Percentiles rank a stretch among this genome's conserved stretches.
phyloP scores from a whole-genome alignment of 2,329 filamentous ascomycete species.

The Colletotrichum kahawae region DNA sequence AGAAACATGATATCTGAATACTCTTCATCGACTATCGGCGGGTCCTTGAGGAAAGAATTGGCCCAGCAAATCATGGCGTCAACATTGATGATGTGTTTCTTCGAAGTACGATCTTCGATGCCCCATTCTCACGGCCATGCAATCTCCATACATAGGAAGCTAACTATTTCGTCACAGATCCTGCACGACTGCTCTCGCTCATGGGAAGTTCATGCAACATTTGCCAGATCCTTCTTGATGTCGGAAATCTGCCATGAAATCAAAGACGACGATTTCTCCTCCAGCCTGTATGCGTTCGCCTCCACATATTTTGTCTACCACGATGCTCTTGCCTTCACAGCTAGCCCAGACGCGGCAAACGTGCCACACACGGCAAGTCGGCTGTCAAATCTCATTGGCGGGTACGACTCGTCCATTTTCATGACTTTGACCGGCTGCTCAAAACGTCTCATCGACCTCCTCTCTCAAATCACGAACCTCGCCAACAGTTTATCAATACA shows the following conservation, averaged over 20 bases:
- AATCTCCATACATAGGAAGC: not conserved
- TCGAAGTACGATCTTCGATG: not conserved
- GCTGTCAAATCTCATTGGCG: not conserved
- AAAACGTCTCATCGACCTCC: not conserved
- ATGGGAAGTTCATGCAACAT: not conserved
- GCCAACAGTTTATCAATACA: not conserved
- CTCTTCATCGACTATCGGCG: not conserved
- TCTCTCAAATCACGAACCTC: not conserved
- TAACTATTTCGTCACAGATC: not conserved
- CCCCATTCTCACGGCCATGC: fast-evolving
- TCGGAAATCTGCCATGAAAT: not conserved
- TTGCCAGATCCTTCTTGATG: not conserved
- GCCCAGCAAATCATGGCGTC: not conserved
- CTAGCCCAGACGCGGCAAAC: not conserved
- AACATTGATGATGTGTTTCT: not conserved
- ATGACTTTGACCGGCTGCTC: not conserved
- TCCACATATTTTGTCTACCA: not conserved
- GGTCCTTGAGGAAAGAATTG: not conserved
- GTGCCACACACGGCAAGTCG: not conserved
- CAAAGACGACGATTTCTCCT: not conserved
- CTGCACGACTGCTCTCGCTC: not conserved
- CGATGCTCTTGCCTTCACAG: not conserved
- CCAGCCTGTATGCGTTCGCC: not conserved
- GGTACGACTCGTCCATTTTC: not conserved
- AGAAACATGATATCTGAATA: not conserved